Percentiles rank a stretch among this genome's conserved stretches.
Conservation (phyloP, 306 rosid species). For the Medicago ruthenica region DNA sequence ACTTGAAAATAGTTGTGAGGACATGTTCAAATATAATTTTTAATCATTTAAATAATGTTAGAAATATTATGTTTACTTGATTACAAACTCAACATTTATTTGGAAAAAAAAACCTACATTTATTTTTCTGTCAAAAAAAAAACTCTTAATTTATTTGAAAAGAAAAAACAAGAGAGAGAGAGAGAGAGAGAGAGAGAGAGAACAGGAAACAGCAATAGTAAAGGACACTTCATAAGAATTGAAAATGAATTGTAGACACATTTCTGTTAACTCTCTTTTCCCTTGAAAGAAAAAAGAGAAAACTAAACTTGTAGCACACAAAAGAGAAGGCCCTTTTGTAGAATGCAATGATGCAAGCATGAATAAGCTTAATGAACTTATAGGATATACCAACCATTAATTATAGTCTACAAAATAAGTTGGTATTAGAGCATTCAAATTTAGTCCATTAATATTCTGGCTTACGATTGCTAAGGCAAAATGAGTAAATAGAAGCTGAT, state of each 20-base stretch:
- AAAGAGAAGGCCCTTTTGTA: conserved; percentile 24
- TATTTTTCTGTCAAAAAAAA: no score
- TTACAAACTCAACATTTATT: not conserved
- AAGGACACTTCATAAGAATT: not conserved
- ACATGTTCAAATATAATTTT: not conserved
- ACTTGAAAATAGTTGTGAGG: not conserved
- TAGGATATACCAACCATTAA: conserved; percentile 15
- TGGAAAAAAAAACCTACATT: not conserved
- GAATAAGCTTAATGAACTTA: conserved; percentile 12
- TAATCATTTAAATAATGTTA: no score
- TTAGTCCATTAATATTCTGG: not conserved
- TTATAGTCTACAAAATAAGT: not conserved
- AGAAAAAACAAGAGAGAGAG: not conserved
- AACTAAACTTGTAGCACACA: conserved; percentile 32
- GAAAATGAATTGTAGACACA: not conserved
- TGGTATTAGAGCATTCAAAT: not conserved
- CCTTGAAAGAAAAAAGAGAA: not conserved
- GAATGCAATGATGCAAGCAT: conserved; percentile 35
- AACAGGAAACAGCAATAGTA: not conserved
- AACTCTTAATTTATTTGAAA: not conserved
- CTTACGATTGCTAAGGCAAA: not conserved
- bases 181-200: not conserved
- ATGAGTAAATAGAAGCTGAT: not conserved
- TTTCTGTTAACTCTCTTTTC: not conserved
- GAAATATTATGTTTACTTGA: not conserved